A percentile compares a stretch with the other conserved stretches of the same genome.
Conservation (phyloP, 768 basidiomycete species). For the Panellus pusillus region DNA sequence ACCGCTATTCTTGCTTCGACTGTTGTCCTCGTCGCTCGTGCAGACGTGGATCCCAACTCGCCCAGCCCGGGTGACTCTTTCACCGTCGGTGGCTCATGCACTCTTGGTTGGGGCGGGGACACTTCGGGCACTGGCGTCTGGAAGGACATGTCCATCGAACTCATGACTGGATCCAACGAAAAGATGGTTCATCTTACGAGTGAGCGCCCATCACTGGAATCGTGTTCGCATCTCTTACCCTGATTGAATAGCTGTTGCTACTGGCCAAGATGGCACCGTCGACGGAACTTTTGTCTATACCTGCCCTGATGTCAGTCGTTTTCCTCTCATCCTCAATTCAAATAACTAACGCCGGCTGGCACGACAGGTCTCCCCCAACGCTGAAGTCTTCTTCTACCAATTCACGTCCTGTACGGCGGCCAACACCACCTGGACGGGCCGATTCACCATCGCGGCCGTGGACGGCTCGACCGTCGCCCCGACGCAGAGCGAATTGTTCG, state of each 20-base stretch:
- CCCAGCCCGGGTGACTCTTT: slow-evolving; percentile 62
- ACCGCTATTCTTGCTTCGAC: slow-evolving; percentile 39
- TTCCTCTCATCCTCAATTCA: neutral
- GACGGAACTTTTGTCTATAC: slow-evolving; percentile 50
- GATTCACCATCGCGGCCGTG: slow-evolving; percentile 68
- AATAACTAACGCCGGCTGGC: neutral
- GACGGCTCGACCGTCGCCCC: slow-evolving; percentile 48
- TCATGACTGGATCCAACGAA: slow-evolving; percentile 79
- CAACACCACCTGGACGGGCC: slow-evolving; percentile 64
- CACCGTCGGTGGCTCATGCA: slow-evolving; percentile 57
- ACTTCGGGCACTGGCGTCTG: slow-evolving; percentile 49
- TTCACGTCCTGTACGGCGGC: slow-evolving; percentile 50
- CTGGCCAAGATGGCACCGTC: slow-evolving; percentile 61
- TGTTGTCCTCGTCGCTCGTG: slow-evolving; percentile 42
- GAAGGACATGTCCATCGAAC: slow-evolving; percentile 71
- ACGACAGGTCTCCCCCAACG: slow-evolving; percentile 58
- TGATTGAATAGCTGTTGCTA: slow-evolving; percentile 53
- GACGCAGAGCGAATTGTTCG: slow-evolving; percentile 55
- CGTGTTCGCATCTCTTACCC: neutral
- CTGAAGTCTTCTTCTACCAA: slow-evolving; percentile 81
- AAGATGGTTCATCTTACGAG: slow-evolving; percentile 68
- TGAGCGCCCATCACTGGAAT: slow-evolving; percentile 33
- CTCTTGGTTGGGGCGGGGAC: slow-evolving; percentile 61
- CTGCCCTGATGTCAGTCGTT: slow-evolving; percentile 63
- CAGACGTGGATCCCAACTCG: slow-evolving; percentile 56